These are phyloP conservation scores for Cercophora samala DNA, from an alignment of 495 filamentous ascomycete species.

Conservation along the genomic window DNA sequence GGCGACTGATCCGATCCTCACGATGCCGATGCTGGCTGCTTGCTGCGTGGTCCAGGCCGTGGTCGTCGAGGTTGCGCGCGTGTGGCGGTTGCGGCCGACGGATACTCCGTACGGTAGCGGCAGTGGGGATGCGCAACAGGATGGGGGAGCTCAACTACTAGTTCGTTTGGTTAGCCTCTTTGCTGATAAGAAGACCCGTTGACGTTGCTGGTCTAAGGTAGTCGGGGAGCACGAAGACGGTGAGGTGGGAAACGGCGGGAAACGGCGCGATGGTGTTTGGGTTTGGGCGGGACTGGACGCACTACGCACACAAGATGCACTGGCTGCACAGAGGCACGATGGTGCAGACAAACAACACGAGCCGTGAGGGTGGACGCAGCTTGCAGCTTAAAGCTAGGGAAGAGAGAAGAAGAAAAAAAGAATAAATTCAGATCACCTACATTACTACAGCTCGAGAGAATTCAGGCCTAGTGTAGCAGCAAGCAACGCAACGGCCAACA, in stretches of 20 bases:
- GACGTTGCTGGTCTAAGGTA: background rate
- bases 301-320: background rate
- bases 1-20: background rate
- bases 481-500: background rate
- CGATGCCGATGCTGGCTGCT: background rate
- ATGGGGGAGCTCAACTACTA: background rate
- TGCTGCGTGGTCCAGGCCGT: background rate
- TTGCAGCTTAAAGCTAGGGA: background rate
- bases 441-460: background rate
- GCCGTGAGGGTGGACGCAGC: background rate
- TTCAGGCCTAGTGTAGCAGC: background rate
- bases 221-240: conserved; percentile 7
- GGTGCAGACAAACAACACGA: conserved; percentile 12
- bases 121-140: conserved; percentile 2
- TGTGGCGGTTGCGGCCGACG: background rate
- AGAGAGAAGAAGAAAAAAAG: background rate
- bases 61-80: background rate
- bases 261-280: background rate
- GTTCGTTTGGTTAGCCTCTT: background rate
- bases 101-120: conserved; percentile 1
- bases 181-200: background rate
- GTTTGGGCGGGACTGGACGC: background rate
- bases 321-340: conserved; percentile 9
- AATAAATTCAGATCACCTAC: background rate
- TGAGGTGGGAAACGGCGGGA: conserved; percentile 1